Evolutionary conservation across 1,284 basidiomycete species (phyloP).

Genomic region (Inonotus hispidus): DNA sequence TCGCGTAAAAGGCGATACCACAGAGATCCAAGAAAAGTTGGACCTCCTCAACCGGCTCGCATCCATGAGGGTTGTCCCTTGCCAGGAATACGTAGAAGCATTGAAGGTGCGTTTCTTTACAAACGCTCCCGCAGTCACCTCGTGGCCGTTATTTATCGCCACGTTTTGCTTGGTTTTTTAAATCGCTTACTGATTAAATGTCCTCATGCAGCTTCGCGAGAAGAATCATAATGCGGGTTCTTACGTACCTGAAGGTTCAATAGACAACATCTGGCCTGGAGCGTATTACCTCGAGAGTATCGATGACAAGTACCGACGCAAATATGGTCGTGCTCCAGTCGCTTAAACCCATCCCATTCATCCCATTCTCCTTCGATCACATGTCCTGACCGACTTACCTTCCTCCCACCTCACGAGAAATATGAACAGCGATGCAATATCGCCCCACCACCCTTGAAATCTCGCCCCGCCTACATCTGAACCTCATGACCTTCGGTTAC

Average conservation of each 20-base stretch:
- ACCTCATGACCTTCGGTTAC: no score
- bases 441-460: no score
- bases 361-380: no score
- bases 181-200: neutral
- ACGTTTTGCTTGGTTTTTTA: constrained; percentile 9
- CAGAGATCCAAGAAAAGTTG: constrained; percentile 75
- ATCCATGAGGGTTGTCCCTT: constrained; percentile 87
- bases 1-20: constrained; percentile 80
- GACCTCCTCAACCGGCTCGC: constrained; percentile 75
- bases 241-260: constrained; percentile 81
- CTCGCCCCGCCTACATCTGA: no score
- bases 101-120: constrained; percentile 51
- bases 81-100: constrained; percentile 78
- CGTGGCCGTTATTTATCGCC: neutral
- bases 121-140: neutral
- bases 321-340: constrained; percentile 47
- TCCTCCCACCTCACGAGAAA: neutral
- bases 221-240: constrained; percentile 92
- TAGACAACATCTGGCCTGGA: constrained; percentile 93
- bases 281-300: constrained; percentile 92
- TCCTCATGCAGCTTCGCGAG: constrained; percentile 70
- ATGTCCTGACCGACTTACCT: neutral
- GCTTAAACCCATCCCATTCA: neutral
- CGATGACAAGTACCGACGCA: constrained; percentile 90
- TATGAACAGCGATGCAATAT: no score